These are phyloP conservation scores for Saksenaea vasiformis DNA, from an alignment of 371 early-diverging fungal species.

Conservation along the genomic window DNA sequence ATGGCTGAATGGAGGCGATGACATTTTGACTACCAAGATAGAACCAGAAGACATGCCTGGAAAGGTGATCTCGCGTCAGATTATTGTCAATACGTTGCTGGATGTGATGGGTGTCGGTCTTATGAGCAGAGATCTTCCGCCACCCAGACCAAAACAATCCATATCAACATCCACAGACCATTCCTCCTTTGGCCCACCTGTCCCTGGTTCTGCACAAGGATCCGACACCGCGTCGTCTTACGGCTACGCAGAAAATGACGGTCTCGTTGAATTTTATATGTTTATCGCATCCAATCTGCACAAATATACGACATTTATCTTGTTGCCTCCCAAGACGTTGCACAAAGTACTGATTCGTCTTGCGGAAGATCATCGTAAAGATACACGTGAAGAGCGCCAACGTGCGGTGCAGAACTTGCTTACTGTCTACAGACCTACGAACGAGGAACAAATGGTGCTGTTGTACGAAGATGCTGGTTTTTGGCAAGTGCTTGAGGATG, in stretches of 20 bases:
- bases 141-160: conserved; percentile 44
- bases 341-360: conserved; percentile 63
- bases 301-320: conserved; percentile 64
- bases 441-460: conserved; percentile 56
- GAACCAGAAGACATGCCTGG: conserved; percentile 63
- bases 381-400: conserved; percentile 67
- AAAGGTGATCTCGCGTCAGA: conserved; percentile 71
- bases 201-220: conserved; percentile 15
- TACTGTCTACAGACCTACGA: conserved; percentile 60
- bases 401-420: conserved; percentile 67
- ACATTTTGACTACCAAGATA: conserved; percentile 50
- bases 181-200: not conserved
- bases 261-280: conserved; percentile 61
- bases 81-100: conserved; percentile 72
- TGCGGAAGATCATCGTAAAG: conserved; percentile 52
- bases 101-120: conserved; percentile 56
- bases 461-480: conserved; percentile 70
- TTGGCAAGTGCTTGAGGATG: conserved; percentile 72
- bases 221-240: conserved; percentile 11
- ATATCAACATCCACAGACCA: conserved; percentile 15
- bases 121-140: conserved; percentile 30
- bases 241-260: conserved; percentile 31
- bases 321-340: conserved; percentile 58
- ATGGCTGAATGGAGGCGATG: conserved; percentile 67
- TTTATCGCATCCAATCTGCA: conserved; percentile 71